Evolutionary conservation across 176 grass and related monocot species (phyloP).

Genomic region (Triticum urartu): DNA sequence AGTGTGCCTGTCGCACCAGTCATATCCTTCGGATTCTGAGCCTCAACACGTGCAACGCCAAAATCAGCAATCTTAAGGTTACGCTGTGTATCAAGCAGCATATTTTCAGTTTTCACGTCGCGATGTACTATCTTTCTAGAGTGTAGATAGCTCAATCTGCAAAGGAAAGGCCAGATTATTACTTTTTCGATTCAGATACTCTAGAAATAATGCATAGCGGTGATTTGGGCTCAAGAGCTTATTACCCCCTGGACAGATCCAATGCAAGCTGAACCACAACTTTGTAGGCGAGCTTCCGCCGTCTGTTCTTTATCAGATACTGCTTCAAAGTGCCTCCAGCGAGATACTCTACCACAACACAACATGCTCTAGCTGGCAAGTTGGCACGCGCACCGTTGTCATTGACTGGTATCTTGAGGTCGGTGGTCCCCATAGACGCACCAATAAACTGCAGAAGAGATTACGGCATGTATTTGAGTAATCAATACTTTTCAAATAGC

Average conservation of each 20-base stretch:
- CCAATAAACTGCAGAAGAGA: constrained; percentile 75
- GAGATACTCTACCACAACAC: constrained; percentile 90
- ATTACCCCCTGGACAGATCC: constrained; percentile 93
- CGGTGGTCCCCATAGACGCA: constrained; percentile 85
- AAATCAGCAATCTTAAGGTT: constrained; percentile 94
- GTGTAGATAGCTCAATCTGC: constrained; percentile 73
- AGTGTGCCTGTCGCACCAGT: constrained; percentile 88
- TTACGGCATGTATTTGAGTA: background rate
- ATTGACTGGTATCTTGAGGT: constrained; percentile 70
- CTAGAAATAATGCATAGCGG: background rate
- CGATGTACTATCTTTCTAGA: constrained; percentile 67
- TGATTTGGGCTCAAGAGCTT: background rate
- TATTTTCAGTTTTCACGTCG: constrained; percentile 87
- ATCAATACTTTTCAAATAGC: constrained; percentile 8
- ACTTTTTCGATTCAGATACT: background rate
- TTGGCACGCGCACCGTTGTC: constrained; percentile 44
- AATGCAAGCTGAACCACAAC: constrained; percentile 82
- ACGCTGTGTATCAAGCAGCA: constrained; percentile 62
- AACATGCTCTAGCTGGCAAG: constrained; percentile 75
- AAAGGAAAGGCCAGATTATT: background rate
- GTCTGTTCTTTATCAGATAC: constrained; percentile 68
- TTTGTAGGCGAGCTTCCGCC: constrained; percentile 81
- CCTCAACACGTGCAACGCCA: constrained; percentile 86
- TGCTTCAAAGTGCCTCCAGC: constrained; percentile 88
- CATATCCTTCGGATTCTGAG: constrained; percentile 90